Percentiles rank a stretch among this genome's conserved stretches.
Conservation (phyloP, 2,329 filamentous ascomycete species). For the Plenodomus lindquistii region DNA sequence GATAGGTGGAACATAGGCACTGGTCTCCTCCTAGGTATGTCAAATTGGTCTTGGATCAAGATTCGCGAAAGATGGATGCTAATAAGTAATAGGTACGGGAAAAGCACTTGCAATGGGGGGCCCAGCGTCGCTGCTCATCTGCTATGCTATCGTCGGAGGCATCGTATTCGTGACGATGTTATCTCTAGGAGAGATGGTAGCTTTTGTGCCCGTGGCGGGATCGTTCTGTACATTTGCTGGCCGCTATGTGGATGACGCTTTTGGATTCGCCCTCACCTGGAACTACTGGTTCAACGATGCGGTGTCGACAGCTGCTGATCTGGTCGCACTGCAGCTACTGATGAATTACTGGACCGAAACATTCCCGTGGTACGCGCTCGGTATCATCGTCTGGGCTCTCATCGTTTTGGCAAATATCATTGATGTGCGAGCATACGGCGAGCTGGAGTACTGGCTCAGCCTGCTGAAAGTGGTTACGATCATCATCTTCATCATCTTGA, state of each 20-base stretch:
- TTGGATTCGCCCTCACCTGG: slow-evolving; percentile 37
- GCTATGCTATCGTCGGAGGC: slow-evolving; percentile 41
- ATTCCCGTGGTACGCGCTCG: slow-evolving; percentile 37
- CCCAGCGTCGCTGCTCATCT: slow-evolving; percentile 37
- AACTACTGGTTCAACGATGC: slow-evolving; percentile 41
- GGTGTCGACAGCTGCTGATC: slow-evolving; percentile 40
- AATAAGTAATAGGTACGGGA: slow-evolving; percentile 48
- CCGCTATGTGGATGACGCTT: slow-evolving; percentile 66
- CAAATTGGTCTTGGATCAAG: not conserved
- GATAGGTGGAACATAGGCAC: slow-evolving; percentile 64
- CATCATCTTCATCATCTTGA: slow-evolving; percentile 40
- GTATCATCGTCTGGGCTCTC: slow-evolving; percentile 38
- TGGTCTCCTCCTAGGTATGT: slow-evolving; percentile 58
- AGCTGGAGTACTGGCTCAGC: slow-evolving; percentile 42
- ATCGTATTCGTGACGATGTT: slow-evolving; percentile 43
- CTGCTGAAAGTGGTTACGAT: slow-evolving; percentile 41
- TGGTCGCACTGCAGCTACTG: slow-evolving; percentile 39
- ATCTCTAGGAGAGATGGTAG: slow-evolving; percentile 44
- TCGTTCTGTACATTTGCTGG: slow-evolving; percentile 35
- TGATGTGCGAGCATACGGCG: slow-evolving; percentile 42
- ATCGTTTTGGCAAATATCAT: slow-evolving; percentile 43
- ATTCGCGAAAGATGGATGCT: not conserved
- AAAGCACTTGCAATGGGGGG: slow-evolving; percentile 55
- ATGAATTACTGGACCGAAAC: slow-evolving; percentile 43
- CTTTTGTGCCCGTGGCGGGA: slow-evolving; percentile 42